phyloP scores from a whole-genome alignment of 1,284 basidiomycete genomes.

The Stygiomarasmius scandens region DNA sequence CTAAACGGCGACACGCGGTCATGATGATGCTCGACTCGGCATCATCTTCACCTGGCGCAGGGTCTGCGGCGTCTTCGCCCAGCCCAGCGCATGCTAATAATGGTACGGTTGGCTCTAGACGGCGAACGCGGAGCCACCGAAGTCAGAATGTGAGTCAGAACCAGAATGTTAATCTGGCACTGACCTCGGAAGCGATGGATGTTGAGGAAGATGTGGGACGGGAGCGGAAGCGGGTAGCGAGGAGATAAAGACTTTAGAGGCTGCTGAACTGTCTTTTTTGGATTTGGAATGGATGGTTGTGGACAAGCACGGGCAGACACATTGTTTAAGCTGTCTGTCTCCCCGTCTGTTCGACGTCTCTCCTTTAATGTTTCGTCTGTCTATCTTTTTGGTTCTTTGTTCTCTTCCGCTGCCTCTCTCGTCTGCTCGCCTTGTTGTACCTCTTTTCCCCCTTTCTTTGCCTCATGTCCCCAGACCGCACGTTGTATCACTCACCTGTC shows the following conservation, averaged over 20 bases:
- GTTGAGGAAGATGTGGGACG: slow-evolving; percentile 56
- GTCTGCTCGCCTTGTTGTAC: no score
- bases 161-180: slow-evolving; percentile 35
- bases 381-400: no score
- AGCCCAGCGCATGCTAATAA: slow-evolving; percentile 19
- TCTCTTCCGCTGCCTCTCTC: no score
- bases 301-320: no score
- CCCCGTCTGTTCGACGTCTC: no score
- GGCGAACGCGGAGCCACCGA: slow-evolving; percentile 48
- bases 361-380: no score
- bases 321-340: no score
- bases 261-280: neutral
- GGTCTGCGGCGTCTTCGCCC: slow-evolving; percentile 24
- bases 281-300: neutral
- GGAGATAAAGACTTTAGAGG: slow-evolving; percentile 35
- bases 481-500: no score
- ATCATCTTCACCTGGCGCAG: slow-evolving; percentile 28
- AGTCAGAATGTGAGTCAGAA: slow-evolving; percentile 31
- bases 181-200: slow-evolving; percentile 53
- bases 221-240: slow-evolving; percentile 58
- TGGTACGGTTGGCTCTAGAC: slow-evolving; percentile 26
- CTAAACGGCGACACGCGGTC: slow-evolving; percentile 58
- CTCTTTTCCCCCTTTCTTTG: no score
- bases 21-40: slow-evolving; percentile 64
- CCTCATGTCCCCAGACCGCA: no score